Evolutionary conservation across 352 stramenopile genomes (phyloP).

Genomic region (Aphanomyces invadans): DNA sequence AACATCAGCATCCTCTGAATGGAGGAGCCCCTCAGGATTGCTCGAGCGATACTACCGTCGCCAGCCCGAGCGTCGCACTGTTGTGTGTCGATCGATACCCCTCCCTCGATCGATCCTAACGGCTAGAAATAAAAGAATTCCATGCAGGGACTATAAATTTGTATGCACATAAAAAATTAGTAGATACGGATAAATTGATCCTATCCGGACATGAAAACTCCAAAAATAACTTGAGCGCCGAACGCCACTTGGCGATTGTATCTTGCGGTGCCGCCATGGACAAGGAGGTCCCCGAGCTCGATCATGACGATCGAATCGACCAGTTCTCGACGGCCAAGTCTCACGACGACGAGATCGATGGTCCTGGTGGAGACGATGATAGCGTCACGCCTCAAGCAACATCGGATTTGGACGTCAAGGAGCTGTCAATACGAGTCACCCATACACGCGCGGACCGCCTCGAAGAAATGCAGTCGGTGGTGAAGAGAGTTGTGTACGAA

Average conservation of each 20-base stretch:
- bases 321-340: constrained; percentile 14
- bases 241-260: constrained; percentile 10
- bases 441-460: not conserved
- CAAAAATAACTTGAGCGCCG: constrained; percentile 16
- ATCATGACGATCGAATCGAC: not conserved
- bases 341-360: not conserved
- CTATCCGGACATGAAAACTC: not conserved
- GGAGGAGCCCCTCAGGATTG: no score
- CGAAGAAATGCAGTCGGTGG: not conserved
- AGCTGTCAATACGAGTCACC: not conserved
- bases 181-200: no score
- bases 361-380: not conserved
- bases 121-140: no score
- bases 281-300: not conserved
- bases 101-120: no score
- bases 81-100: no score
- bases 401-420: not conserved
- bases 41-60: no score
- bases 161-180: no score
- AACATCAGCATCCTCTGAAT: no score
- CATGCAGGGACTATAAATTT: no score
- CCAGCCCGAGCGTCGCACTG: no score
- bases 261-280: not conserved
- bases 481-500: constrained; percentile 15
- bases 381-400: no score